Evolutionary conservation across 208 protist genomes (phyloP), one percentile per base, ranked within the genome.

Genomic region (Wallacemonas collosoma): DNA sequence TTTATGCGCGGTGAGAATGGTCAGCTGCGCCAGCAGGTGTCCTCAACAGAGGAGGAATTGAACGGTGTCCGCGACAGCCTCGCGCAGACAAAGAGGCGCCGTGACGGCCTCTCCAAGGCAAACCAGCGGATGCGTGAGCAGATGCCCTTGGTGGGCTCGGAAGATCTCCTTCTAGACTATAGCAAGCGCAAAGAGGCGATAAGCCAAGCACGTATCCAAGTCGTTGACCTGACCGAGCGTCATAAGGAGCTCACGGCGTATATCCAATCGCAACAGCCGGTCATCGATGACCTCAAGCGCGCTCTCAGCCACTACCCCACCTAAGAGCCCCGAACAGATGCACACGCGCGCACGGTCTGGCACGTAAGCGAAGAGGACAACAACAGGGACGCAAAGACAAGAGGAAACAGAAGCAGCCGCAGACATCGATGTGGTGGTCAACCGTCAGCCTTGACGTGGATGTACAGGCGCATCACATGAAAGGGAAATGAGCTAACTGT

Each of bases 81-180:
- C 11, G 89, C 94, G 12, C 83, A 93, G 78, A 89, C 91, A 14
- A 99, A 99, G 90, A 81, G 90, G 12, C 85, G 91, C 1, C 85
- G 97, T 41, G 98, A 99, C 64, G 75, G 79, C 15, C 89, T 98
- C 56, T 76, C 89, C 62, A 79, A 77, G 15, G 87, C 93, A 26
- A 99, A 97, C 72, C 77, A 85, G 1, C 79, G 87, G n/a, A 93
- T 98, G 82, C 89, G 93, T 55, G 87, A 98, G 74, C 82, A 93
- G 68, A 96, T 92, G 83, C 97, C 97, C 2, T 89, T 99, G 36
- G 94, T 98, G 7, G 95, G 95, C 55, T 94, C 88, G 9, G 92
- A 97, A 48, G 89, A 97, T n/a, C 85, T 99, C 35, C 83, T 99
- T 12, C 26, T 95, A 5, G 98, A 99, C 80, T 99, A 98, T 68